A percentile compares a stretch with the other conserved stretches of the same genome.
phyloP scores from a whole-genome alignment of 768 basidiomycete species.

The Kwoniella dejecticola region DNA sequence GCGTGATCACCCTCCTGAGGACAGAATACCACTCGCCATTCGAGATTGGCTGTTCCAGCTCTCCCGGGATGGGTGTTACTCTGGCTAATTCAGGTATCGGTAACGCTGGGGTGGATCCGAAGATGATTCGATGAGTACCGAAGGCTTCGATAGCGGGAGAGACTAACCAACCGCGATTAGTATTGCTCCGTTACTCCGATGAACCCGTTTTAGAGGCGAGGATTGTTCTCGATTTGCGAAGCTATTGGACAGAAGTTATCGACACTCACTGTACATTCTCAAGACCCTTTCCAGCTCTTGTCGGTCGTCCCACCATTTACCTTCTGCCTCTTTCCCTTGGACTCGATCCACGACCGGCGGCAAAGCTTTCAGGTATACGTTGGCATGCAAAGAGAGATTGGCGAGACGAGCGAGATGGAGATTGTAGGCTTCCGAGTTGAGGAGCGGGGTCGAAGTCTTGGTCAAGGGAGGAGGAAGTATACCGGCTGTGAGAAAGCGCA shows the following conservation, averaged over 20 bases:
- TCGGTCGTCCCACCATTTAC: conserved; percentile 42
- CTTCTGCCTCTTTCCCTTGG: conserved; percentile 7
- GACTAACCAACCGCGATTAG: conserved; percentile 23
- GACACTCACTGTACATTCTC: conserved; percentile 52
- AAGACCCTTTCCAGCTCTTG: conserved; percentile 45
- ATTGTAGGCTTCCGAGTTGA: conserved; percentile 29
- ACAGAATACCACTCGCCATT: conserved; percentile 44
- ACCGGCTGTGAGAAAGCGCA: conserved; percentile 39
- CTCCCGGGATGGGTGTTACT: conserved; percentile 6
- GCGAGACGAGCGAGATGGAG: conserved; percentile 44
- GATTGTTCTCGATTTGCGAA: no score
- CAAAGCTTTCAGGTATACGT: conserved; percentile 44
- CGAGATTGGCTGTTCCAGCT: conserved; percentile 29
- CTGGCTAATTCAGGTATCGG: conserved; percentile 18
- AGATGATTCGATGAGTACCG: conserved; percentile 51
- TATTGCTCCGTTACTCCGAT: background rate
- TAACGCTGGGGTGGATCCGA: conserved; percentile 42
- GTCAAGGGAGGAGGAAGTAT: conserved; percentile 48
- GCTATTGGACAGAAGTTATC: no score
- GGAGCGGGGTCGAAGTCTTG: conserved; percentile 26
- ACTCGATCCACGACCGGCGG: conserved; percentile 39
- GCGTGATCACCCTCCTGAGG: conserved; percentile 27
- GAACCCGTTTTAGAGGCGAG: no score
- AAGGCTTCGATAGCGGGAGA: conserved; percentile 51
- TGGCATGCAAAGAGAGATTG: conserved; percentile 42